Conservation (phyloP, 2,329 filamentous ascomycete genomes). For the Pestalotiopsis sp. region DNA sequence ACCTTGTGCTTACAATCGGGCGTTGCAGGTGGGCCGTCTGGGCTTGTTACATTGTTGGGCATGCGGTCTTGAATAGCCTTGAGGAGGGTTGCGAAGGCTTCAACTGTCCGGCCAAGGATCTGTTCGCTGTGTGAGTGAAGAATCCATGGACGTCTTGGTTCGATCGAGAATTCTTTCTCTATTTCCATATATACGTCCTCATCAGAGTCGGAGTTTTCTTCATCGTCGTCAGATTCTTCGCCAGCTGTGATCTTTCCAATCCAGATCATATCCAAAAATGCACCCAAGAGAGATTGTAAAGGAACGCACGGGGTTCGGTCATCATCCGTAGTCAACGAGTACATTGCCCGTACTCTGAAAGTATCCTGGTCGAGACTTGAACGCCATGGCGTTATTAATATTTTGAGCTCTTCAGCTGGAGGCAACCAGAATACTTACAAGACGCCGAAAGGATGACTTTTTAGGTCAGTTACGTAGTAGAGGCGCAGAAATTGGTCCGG, state of each 20-base stretch:
- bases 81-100: not conserved
- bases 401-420: not conserved
- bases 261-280: constrained; percentile 5
- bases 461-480: not conserved
- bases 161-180: not conserved
- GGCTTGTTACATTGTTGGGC: not conserved
- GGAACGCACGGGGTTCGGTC: constrained; percentile 1
- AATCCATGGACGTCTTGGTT: not conserved
- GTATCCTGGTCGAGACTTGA: constrained; percentile 1
- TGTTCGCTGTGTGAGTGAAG: constrained; percentile 5
- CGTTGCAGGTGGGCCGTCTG: not conserved
- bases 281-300: constrained; percentile 5
- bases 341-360: not conserved
- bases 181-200: not conserved
- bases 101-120: not conserved
- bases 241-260: not conserved
- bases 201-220: not conserved
- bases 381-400: not conserved
- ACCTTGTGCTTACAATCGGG: not conserved
- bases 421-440: not conserved
- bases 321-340: constrained; percentile 7
- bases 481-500: not conserved
- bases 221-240: not conserved
- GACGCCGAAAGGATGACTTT: constrained; percentile 6
- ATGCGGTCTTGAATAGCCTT: constrained; percentile 4